A percentile compares a stretch with the other conserved stretches of the same genome.
These are phyloP conservation scores for Colletotrichum lindemuthianum DNA, from an alignment of 2,329 filamentous ascomycete species.

Conservation along the genomic window DNA sequence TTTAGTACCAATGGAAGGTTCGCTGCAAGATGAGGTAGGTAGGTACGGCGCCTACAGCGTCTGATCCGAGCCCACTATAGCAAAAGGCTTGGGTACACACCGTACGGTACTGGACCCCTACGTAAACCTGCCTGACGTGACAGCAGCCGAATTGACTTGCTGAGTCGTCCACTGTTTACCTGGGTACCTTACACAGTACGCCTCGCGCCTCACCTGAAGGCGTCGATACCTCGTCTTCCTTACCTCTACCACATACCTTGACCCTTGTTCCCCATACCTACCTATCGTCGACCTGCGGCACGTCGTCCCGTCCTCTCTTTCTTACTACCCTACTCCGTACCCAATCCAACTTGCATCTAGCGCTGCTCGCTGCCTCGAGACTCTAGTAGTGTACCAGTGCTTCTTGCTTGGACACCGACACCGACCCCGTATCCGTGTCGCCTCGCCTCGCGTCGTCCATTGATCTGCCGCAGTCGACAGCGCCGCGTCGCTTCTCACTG, in stretches of 20 bases:
- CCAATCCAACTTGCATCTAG: conserved; percentile 17
- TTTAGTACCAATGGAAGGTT: neutral
- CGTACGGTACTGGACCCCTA: neutral
- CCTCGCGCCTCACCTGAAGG: conserved; percentile 4
- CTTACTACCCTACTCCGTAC: neutral
- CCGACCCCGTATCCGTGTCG: conserved; percentile 4
- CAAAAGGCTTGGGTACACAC: too few species aligned
- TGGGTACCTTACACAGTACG: neutral
- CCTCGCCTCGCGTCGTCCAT: conserved; percentile 19
- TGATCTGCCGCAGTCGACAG: too few species aligned
- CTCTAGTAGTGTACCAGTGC: too few species aligned
- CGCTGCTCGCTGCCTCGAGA: conserved; percentile 16
- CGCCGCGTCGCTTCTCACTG: conserved; percentile 16
- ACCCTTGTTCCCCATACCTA: conserved; percentile 29
- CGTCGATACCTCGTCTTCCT: neutral
- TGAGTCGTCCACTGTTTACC: too few species aligned
- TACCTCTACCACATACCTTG: conserved; percentile 34
- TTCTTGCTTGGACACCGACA: too few species aligned
- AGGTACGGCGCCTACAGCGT: neutral
- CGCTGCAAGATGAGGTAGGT: neutral
- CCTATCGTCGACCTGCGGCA: conserved; percentile 35
- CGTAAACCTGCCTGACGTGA: too few species aligned
- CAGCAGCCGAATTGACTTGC: too few species aligned
- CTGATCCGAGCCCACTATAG: too few species aligned
- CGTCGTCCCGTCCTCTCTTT: conserved; percentile 35